Base-by-base conservation (phyloP, 2,329 filamentous ascomycete genomes). In the Nannizziopsis arthrosporioides region DNA sequence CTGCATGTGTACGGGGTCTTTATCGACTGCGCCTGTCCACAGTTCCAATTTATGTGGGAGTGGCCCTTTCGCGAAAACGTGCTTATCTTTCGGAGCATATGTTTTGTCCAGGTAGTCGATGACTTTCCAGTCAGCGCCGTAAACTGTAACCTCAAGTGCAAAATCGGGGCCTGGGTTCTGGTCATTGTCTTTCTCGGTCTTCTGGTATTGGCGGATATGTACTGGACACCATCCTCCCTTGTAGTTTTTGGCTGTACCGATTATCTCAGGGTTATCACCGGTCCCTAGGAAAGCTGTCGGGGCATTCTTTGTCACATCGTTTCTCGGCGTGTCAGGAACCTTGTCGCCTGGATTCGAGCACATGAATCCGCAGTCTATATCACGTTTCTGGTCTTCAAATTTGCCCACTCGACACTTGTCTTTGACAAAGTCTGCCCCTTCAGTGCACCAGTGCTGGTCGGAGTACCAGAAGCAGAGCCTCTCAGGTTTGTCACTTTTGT, bases 381-480 rank as follows among this genome's bases (percentile, higher is more conserved):
- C 45, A 22, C 45, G 45, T 36, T 47, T 47, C 2, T 38, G 14
- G n/a, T n/a, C 38, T 3, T 40, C 37, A 22, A 41, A 47, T 40
- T 42, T 42, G 37, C 45, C 45, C 37, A 41, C 3, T 18, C 2
- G 5, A 37, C 45, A 47, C n/a, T 32, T 32, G 8, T 47, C 31
- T 9, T 14, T n/a, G 18, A 40, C 19, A 27, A 36, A 19, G 27
- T 47, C 22, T 31, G 35, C 44, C 1, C 44, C 44, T 47, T 47
- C 44, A 4, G 45, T 42, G 38, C 45, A 47, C 45, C 45, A 47
- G 39, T 42, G 19, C 35, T 47, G 45, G 22, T 47, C 45, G 14
- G 37, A 42, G 22, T 47, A 47, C 45, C 45, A 47, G 45, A 47
- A 47, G 36, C 45, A 47, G 6, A 47, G 19, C 36, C 44, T 37